A percentile compares a stretch with the other conserved stretches of the same genome.
These are phyloP conservation scores for Kwoniella mangroviensis DNA, from an alignment of 768 basidiomycete species.

Conservation along the genomic window DNA sequence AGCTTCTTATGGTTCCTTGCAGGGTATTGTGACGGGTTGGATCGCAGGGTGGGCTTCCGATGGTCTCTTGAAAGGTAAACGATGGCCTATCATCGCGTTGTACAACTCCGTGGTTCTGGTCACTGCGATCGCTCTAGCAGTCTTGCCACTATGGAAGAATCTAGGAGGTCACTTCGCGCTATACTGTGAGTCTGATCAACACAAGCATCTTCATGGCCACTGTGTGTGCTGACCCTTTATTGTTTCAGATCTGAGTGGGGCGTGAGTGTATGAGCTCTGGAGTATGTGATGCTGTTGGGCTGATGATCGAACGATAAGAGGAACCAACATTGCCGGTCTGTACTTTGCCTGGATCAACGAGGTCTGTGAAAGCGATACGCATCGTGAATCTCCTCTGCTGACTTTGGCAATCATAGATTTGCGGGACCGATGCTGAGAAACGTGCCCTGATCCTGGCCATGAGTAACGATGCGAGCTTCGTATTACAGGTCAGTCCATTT, in stretches of 20 bases:
- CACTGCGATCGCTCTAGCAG: background rate
- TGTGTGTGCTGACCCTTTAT: background rate
- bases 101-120: background rate
- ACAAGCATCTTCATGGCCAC: background rate
- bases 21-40: background rate
- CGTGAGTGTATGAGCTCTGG: background rate
- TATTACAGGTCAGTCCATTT: background rate
- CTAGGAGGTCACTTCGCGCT: conserved; percentile 1
- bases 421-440: background rate
- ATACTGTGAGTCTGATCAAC: background rate
- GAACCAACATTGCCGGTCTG: conserved; percentile 1
- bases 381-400: too few species aligned
- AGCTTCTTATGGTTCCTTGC: too few species aligned
- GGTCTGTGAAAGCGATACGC: background rate
- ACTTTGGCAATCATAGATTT: background rate
- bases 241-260: conserved; percentile 3
- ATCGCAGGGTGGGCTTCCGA: background rate
- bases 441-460: conserved; percentile 5
- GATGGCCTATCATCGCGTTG: background rate
- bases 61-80: background rate
- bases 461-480: conserved; percentile 8
- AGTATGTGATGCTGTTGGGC: background rate
- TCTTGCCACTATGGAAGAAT: background rate
- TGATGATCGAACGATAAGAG: background rate
- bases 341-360: conserved; percentile 10